Percentiles rank a stretch among this genome's conserved stretches.
These are phyloP conservation scores for Cercospora berteroae DNA, from an alignment of 2,329 filamentous ascomycete species.

Conservation along the genomic window DNA sequence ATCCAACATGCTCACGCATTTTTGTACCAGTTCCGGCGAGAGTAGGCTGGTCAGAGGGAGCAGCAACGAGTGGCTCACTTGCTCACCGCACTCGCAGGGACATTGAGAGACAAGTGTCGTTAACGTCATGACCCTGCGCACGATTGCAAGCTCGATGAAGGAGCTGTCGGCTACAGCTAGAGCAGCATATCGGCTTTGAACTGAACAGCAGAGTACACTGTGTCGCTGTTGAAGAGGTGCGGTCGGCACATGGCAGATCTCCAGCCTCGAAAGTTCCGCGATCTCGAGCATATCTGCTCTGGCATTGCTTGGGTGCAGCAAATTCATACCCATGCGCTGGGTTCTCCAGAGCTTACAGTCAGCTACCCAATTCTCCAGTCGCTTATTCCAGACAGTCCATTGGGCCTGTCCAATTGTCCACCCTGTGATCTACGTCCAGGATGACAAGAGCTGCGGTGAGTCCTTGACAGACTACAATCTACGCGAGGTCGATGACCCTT, in stretches of 20 bases:
- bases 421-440: neutral
- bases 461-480: neutral
- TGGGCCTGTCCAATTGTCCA: neutral
- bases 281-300: conserved; percentile 15
- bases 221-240: neutral
- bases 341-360: neutral
- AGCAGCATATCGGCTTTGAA: neutral
- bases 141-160: neutral
- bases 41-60: neutral
- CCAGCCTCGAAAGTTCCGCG: conserved; percentile 5
- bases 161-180: neutral
- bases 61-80: neutral
- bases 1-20: neutral
- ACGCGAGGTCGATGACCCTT: neutral
- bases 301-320: conserved; percentile 12
- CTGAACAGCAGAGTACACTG: neutral
- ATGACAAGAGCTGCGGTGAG: neutral
- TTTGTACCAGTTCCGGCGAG: neutral
- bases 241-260: neutral
- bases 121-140: neutral
- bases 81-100: neutral
- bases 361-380: neutral
- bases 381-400: neutral
- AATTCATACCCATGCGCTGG: conserved; percentile 2
- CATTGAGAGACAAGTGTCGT: neutral